These are phyloP conservation scores for Debaryomycetaceae sp. DNA, from an alignment of 1,139 yeast species.

Conservation along the genomic window DNA sequence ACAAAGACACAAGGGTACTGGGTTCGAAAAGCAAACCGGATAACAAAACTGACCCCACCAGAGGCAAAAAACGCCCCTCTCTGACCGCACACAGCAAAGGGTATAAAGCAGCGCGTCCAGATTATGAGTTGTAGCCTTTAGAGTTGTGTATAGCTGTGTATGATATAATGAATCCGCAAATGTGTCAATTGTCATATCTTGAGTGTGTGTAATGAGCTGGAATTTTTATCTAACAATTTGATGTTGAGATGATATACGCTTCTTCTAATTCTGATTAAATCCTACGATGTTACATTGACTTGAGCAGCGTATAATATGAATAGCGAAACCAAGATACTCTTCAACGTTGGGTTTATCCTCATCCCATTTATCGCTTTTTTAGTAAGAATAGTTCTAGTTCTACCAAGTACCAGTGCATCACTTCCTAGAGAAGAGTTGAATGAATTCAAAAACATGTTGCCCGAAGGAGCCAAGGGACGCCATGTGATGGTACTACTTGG, in stretches of 20 bases:
- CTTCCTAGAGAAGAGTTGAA: not conserved
- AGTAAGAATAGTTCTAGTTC: constrained; percentile 24
- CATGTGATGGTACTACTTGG: constrained; percentile 60
- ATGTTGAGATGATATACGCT: not conserved
- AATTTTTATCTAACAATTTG: not conserved
- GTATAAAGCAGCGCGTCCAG: constrained; percentile 14
- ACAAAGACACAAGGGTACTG: not conserved
- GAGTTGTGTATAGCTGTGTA: not conserved
- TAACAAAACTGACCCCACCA: constrained; percentile 1
- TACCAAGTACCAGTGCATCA: constrained; percentile 22
- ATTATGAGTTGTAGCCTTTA: constrained; percentile 14
- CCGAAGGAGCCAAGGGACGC: constrained; percentile 15
- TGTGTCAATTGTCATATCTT: not conserved
- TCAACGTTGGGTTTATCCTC: constrained; percentile 18
- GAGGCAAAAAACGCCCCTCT: constrained; percentile 2
- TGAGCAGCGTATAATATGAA: constrained; percentile 16
- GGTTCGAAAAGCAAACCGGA: not conserved
- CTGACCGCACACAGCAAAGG: not conserved
- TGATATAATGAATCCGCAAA: not conserved
- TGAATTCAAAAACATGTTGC: constrained; percentile 5
- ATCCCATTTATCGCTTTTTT: constrained; percentile 23
- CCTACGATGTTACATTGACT: not conserved
- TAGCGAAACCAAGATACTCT: constrained; percentile 20
- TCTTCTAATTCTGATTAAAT: not conserved
- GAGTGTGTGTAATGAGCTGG: too few relatives aligned